phyloP scores from a whole-genome alignment of 1,284 basidiomycete genomes.

The Rhodotorula sp. region DNA sequence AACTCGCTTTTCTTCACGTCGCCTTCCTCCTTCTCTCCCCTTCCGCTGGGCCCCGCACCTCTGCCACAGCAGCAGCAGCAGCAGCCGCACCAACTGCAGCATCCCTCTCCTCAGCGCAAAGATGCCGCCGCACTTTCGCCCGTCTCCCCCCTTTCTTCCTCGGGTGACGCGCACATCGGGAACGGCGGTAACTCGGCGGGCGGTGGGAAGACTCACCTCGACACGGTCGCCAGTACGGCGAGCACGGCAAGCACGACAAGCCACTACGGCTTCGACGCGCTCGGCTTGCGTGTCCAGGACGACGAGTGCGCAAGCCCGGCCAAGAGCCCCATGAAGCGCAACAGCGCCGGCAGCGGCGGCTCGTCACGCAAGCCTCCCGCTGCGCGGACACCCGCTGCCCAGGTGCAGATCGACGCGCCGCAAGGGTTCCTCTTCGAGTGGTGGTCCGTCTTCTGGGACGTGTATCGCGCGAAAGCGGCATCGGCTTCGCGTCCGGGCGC shows the following conservation, averaged over 20 bases:
- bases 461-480: conserved; percentile 14
- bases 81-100: not conserved
- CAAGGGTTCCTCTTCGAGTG: conserved; percentile 22
- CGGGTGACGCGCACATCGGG: not conserved
- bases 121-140: not conserved
- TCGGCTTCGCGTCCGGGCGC: not conserved
- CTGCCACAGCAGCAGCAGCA: not conserved
- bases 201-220: not conserved
- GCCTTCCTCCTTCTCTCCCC: not conserved
- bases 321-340: not conserved
- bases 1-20: not conserved
- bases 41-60: not conserved
- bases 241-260: conserved; percentile 5
- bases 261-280: conserved; percentile 4
- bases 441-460: conserved; percentile 43
- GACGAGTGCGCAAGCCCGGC: not conserved
- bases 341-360: not conserved
- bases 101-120: not conserved
- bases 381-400: not conserved
- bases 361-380: too few species aligned
- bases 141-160: not conserved
- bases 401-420: conserved; percentile 1
- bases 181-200: not conserved
- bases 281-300: not conserved
- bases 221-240: conserved; percentile 1